Evolutionary conservation across 2,329 filamentous ascomycete species (phyloP).

Genomic region (Calonectria hongkongensis): DNA sequence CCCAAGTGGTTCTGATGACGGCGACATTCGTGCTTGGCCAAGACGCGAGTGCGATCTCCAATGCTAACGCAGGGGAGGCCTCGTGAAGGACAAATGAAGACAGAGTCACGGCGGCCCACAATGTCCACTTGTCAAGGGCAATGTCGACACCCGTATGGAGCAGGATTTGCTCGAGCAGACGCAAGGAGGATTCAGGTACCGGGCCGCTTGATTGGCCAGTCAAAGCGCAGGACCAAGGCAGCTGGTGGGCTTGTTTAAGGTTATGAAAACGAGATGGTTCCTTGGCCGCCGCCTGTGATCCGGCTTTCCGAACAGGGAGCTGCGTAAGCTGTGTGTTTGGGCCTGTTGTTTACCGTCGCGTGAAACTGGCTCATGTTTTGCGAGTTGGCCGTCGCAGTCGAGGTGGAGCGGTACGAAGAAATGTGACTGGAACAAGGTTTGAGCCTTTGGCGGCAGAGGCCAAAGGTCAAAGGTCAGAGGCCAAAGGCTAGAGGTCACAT

Average conservation of each 20-base stretch:
- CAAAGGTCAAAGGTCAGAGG: background rate
- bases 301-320: constrained; percentile 3
- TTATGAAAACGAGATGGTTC: constrained; percentile 20
- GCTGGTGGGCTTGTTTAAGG: constrained; percentile 27
- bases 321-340: constrained; percentile 5
- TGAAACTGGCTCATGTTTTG: constrained; percentile 18
- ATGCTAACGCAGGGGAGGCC: constrained; percentile 18
- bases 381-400: constrained; percentile 9
- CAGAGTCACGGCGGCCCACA: background rate
- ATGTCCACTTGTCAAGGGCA: constrained; percentile 28
- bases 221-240: constrained; percentile 29
- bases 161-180: background rate
- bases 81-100: constrained; percentile 12
- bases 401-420: constrained; percentile 34
- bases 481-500: background rate
- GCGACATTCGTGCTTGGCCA: constrained; percentile 6
- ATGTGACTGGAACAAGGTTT: constrained; percentile 28
- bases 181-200: constrained; percentile 21
- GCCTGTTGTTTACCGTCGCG: constrained; percentile 14
- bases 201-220: background rate
- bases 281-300: background rate
- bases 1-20: constrained; percentile 10
- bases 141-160: constrained; percentile 10
- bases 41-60: constrained; percentile 19
- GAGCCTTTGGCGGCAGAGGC: background rate